These are phyloP conservation scores for Daucus carota DNA, from an alignment of 129 eudicot species.

Conservation along the genomic window DNA sequence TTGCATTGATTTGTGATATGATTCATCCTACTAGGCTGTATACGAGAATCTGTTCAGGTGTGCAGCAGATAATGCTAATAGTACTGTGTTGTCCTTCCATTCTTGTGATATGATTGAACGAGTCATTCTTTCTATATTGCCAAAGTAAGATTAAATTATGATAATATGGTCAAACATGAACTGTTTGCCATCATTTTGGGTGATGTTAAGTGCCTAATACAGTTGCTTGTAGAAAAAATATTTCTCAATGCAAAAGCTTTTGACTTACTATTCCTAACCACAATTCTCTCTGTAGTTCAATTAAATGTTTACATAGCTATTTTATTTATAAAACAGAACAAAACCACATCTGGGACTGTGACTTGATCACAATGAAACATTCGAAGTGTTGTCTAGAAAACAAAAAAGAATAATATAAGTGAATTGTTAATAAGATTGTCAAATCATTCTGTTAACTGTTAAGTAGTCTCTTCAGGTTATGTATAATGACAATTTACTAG, in stretches of 20 bases:
- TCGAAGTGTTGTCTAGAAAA: background rate
- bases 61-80: slow-evolving; percentile 16
- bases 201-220: background rate
- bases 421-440: background rate
- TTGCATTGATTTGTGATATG: slow-evolving; percentile 16
- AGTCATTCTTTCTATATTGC: slow-evolving; percentile 13
- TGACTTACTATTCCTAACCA: background rate
- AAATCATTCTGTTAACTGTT: background rate
- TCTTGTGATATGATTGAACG: slow-evolving; percentile 19
- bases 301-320: background rate
- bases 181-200: background rate
- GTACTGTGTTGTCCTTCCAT: slow-evolving; percentile 9
- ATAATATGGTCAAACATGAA: background rate
- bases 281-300: background rate
- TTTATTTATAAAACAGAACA: background rate
- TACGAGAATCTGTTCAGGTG: slow-evolving; percentile 18
- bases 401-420: background rate
- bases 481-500: background rate
- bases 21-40: slow-evolving; percentile 28
- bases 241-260: background rate
- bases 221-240: background rate
- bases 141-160: slow-evolving; percentile 5
- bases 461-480: background rate
- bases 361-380: background rate
- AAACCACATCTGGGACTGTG: background rate